These are phyloP conservation scores for Carnegiea gigantea DNA, from an alignment of 179 eudicot species.

Conservation along the genomic window DNA sequence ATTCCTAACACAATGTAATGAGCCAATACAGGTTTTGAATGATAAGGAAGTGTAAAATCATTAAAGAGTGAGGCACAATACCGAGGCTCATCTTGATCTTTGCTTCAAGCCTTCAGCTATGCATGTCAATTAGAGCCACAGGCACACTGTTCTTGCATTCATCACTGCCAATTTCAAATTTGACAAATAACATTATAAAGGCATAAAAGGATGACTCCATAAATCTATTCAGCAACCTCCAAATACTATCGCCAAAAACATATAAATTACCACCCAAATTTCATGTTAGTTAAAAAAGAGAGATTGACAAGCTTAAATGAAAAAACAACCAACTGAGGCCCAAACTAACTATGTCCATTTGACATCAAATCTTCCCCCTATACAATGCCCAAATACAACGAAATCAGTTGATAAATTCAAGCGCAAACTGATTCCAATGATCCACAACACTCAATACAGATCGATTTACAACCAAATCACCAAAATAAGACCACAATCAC, in stretches of 20 bases:
- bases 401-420: background rate
- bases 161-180: constrained; percentile 42
- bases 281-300: background rate
- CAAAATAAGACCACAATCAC: no score
- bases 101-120: constrained; percentile 66
- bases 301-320: background rate
- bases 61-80: background rate
- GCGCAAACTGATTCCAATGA: background rate
- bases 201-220: no score
- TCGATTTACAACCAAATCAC: no score
- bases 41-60: background rate
- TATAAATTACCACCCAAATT: no score
- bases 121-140: constrained; percentile 79
- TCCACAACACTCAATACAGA: background rate
- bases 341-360: background rate
- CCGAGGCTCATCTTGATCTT: constrained; percentile 70
- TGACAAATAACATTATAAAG: background rate
- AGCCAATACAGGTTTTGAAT: background rate
- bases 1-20: background rate
- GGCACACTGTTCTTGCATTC: constrained; percentile 73
- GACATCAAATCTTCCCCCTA: no score
- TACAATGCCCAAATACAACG: background rate
- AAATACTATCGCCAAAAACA: background rate
- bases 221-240: no score
- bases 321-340: background rate